Conservation (phyloP, 2,329 filamentous ascomycete species). For the Pleochaeta shiraiana region DNA sequence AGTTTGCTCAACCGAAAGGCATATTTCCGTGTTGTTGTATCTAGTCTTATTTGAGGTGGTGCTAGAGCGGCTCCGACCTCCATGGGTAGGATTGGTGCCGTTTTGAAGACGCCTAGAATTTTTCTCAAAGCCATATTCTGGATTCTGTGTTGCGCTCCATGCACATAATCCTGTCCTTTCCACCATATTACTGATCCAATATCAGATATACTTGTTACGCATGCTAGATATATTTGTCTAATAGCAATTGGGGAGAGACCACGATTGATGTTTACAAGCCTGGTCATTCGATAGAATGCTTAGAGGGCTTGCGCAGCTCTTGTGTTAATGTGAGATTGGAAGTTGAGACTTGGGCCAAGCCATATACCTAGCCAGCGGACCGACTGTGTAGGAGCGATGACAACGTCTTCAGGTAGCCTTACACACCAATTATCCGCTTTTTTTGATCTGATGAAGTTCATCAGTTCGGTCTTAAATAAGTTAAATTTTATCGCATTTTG, state of each 20-base stretch:
- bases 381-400: neutral
- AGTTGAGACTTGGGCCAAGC: neutral
- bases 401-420: neutral
- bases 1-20: constrained; percentile 2
- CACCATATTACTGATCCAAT: neutral
- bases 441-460: neutral
- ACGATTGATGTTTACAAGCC: neutral
- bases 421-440: neutral
- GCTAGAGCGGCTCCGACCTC: neutral
- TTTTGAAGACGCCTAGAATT: neutral
- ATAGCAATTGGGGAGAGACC: neutral
- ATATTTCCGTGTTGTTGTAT: neutral
- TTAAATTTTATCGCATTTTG: neutral
- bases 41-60: neutral
- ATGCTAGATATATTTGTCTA: neutral
- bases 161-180: neutral
- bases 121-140: neutral
- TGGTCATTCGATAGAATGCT: neutral
- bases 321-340: neutral
- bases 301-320: neutral
- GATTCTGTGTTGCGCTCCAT: neutral
- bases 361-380: neutral
- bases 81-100: neutral
- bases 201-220: neutral
- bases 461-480: neutral